A percentile compares a stretch with the other conserved stretches of the same genome.
Evolutionary conservation across 2,329 filamentous ascomycete genomes (phyloP).

Genomic region (Fusarium solani-melongenae): DNA sequence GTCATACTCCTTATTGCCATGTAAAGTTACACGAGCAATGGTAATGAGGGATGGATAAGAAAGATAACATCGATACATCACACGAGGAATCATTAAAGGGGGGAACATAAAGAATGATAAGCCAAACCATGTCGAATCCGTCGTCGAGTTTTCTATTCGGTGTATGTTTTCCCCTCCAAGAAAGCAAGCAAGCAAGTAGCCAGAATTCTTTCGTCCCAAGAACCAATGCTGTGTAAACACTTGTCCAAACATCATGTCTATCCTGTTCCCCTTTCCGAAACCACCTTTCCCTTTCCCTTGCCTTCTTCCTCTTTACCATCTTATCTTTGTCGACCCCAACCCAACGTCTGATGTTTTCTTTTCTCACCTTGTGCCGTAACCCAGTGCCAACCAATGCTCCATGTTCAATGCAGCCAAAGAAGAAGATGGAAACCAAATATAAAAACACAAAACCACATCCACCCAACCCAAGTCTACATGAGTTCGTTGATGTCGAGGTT

Average conservation of each 20-base stretch:
- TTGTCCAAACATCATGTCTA: conserved; percentile 15
- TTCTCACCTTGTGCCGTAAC: background rate
- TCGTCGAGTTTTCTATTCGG: background rate
- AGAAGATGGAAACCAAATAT: background rate
- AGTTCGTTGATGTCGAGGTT: conserved; percentile 10
- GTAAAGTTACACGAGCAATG: background rate
- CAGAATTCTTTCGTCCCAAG: background rate
- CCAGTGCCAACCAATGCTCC: conserved; percentile 5
- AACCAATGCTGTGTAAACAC: conserved; percentile 2
- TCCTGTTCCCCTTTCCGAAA: background rate
- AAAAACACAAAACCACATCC: background rate
- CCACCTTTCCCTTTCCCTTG: background rate
- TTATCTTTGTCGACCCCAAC: background rate
- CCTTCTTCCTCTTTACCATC: background rate
- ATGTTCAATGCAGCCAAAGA: conserved; percentile 3
- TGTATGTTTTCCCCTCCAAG: background rate
- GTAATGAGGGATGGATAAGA: background rate
- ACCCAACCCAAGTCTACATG: conserved; percentile 3
- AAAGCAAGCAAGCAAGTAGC: background rate
- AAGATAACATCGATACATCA: background rate
- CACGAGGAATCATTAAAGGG: background rate
- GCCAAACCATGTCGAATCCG: background rate
- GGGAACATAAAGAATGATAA: background rate
- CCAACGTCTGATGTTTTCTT: background rate
- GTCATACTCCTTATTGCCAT: background rate